Evolutionary conservation across 768 basidiomycete genomes (phyloP).

Genomic region (Holtermannia corniformis): DNA sequence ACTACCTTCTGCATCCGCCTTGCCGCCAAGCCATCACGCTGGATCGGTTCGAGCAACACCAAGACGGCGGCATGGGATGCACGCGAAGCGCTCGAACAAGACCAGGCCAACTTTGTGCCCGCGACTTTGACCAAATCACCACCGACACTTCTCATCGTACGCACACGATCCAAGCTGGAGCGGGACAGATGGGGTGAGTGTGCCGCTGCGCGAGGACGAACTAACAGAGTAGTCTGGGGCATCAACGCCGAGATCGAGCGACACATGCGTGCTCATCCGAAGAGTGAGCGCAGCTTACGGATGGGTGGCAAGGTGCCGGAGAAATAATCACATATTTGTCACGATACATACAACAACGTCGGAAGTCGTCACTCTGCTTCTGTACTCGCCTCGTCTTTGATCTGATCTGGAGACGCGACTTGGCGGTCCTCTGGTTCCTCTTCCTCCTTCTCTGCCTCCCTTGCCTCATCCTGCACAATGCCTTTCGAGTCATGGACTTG

Average conservation of each 20-base stretch:
- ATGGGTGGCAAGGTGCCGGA: slow-evolving; percentile 52
- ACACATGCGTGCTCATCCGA: slow-evolving; percentile 53
- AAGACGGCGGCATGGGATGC: slow-evolving; percentile 24
- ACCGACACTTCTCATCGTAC: slow-evolving; percentile 23
- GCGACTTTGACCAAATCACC: slow-evolving; percentile 47
- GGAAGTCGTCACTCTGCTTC: no score
- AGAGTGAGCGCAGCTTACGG: slow-evolving; percentile 58
- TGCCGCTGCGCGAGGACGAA: neutral
- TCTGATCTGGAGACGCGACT: no score
- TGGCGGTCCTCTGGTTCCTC: no score
- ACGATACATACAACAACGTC: neutral
- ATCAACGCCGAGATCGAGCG: slow-evolving; percentile 83
- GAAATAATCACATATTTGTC: neutral
- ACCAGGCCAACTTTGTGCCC: slow-evolving; percentile 43
- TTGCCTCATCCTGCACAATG: neutral
- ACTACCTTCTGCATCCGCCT: slow-evolving; percentile 62
- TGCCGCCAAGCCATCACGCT: slow-evolving; percentile 28
- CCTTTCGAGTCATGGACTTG: slow-evolving; percentile 5
- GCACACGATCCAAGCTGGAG: slow-evolving; percentile 52
- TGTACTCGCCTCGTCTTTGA: no score
- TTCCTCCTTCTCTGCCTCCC: neutral
- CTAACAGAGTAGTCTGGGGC: slow-evolving; percentile 53
- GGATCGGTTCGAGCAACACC: slow-evolving; percentile 45
- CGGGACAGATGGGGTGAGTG: slow-evolving; percentile 67
- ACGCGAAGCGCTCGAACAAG: slow-evolving; percentile 1